A percentile compares a stretch with the other conserved stretches of the same genome.
These are phyloP conservation scores for Glycine soja DNA, from an alignment of 306 rosid species.

Conservation along the genomic window DNA sequence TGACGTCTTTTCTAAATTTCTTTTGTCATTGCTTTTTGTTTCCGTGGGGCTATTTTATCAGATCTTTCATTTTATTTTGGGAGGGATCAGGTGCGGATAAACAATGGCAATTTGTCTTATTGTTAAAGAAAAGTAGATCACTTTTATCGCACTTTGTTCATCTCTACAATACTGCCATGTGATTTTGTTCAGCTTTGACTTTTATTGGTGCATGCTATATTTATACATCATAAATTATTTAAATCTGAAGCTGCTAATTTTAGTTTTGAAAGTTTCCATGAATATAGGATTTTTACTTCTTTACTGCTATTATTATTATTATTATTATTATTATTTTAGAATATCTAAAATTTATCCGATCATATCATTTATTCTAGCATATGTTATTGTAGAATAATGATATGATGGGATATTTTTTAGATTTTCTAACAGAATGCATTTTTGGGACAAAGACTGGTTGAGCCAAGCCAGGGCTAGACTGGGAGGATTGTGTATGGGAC, in stretches of 20 bases:
- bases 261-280: slow-evolving; percentile 5
- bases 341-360: neutral
- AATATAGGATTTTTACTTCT: neutral
- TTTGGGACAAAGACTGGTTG: slow-evolving; percentile 4
- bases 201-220: slow-evolving; percentile 12
- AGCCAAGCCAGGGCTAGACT: neutral
- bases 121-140: neutral
- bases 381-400: neutral
- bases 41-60: slow-evolving; percentile 1
- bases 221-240: neutral
- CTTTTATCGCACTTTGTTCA: slow-evolving; percentile 14
- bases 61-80: neutral
- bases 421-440: neutral
- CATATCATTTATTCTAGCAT: neutral
- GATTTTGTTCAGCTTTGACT: neutral
- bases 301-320: neutral
- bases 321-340: neutral
- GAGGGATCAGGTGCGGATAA: neutral
- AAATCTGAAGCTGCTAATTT: slow-evolving; percentile 2
- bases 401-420: slow-evolving; percentile 6
- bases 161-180: slow-evolving; percentile 1
- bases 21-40: slow-evolving; percentile 26
- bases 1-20: slow-evolving; percentile 10
- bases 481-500: too few species aligned
- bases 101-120: neutral